Evolutionary conservation across 2,329 filamentous ascomycete genomes (phyloP).

Genomic region (Tolypocladium ophioglossoides): DNA sequence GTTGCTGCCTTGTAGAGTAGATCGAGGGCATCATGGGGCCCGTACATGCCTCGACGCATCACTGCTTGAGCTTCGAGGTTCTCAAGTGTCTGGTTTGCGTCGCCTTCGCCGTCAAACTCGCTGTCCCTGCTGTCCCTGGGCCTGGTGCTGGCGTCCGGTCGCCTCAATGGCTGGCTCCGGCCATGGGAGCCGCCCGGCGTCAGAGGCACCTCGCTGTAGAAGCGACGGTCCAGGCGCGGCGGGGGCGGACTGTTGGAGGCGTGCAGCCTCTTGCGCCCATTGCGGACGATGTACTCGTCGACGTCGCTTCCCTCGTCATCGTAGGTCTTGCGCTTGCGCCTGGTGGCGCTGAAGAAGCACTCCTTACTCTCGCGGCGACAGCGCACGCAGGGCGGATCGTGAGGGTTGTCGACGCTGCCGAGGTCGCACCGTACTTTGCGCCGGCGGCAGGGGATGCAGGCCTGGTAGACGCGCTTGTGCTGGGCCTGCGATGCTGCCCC

Average conservation of each 20-base stretch:
- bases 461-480: slow-evolving; percentile 54
- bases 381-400: slow-evolving; percentile 86
- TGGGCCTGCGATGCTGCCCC: slow-evolving; percentile 16
- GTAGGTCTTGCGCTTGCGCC: slow-evolving; percentile 77
- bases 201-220: slow-evolving; percentile 42
- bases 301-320: slow-evolving; percentile 41
- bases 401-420: slow-evolving; percentile 79
- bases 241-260: slow-evolving; percentile 32
- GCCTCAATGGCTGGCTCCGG: slow-evolving; percentile 52
- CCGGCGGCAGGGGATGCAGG: slow-evolving; percentile 51
- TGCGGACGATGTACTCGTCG: slow-evolving; percentile 61
- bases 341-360: slow-evolving; percentile 91
- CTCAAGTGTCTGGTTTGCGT: slow-evolving; percentile 51
- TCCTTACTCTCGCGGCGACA: slow-evolving; percentile 93
- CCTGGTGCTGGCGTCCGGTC: slow-evolving; percentile 37
- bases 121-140: slow-evolving; percentile 15
- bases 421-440: slow-evolving; percentile 54
- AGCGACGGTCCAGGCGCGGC: slow-evolving; percentile 28
- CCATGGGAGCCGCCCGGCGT: slow-evolving; percentile 59
- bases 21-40: slow-evolving; percentile 85
- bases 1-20: slow-evolving; percentile 80
- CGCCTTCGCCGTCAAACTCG: slow-evolving; percentile 34
- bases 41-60: slow-evolving; percentile 67
- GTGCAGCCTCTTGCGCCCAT: slow-evolving; percentile 59
- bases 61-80: slow-evolving; percentile 55